Evolutionary conservation across 139 green algal species (phyloP), one percentile per base, ranked within the genome.

Genomic region (Zygnema cylindricum): DNA sequence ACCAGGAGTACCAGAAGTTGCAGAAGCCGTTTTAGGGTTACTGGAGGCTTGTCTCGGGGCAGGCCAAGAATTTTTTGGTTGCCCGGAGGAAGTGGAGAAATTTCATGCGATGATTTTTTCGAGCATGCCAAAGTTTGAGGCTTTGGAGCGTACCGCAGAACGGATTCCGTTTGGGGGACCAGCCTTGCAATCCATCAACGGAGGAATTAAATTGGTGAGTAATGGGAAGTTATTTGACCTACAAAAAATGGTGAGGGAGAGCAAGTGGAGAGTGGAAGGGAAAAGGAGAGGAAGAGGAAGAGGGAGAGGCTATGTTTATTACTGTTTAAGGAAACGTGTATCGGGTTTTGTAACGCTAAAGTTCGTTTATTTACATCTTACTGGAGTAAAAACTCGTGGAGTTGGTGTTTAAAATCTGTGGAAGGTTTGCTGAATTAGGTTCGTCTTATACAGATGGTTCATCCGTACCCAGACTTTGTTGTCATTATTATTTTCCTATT

Each of bases 1-100:
- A n/a, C 86, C 86, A 38, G 86, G 79, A 75, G 86, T 89, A 25
- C 39, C 78, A 32, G 86, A 91, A 30, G 30, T 88, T 42, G 78
- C 86, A 69, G 86, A 69, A 39, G 7, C 54, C 3, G 43, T 54
- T 2, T 30, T 89, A 38, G 86, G 49, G 32, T 2, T 91, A 35
- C 11, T 91, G 40, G 86, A 91, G n/a, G 21, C 25, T 1, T 73
- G 39, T 69, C 43, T 91, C 41, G 86, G 79, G 1, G 36, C 23
- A 0, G 71, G 55, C 0, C 2, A n/a, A 23, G 43, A 89, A 35
- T 30, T 91, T 63, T n/a, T 90, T 42, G 85, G 40, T 35, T 23
- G 35, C 36, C 25, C 54, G 16, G 86, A 89, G 23, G 86, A 91
- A 1, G 55, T 89, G 54, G 78, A 91, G 43, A 22, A 33, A 41